A percentile compares a stretch with the other conserved stretches of the same genome.
These are phyloP conservation scores for Citrus sinensis DNA, from an alignment of 345 rosid genomes.

Conservation along the genomic window DNA sequence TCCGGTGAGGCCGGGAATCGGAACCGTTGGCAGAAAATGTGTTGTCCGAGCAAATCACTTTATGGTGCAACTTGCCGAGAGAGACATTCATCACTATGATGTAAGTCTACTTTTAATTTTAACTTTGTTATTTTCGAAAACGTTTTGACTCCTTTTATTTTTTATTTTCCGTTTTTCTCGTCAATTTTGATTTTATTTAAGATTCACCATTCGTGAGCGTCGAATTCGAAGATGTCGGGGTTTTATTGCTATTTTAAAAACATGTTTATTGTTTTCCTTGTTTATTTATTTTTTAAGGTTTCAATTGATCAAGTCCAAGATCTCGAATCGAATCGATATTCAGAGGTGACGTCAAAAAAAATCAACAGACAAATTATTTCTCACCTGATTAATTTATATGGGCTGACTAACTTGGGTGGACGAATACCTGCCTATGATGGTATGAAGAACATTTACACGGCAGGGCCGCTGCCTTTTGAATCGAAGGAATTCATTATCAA, in stretches of 20 bases:
- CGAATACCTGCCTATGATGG: slow-evolving; percentile 70
- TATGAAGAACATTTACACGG: slow-evolving; percentile 58
- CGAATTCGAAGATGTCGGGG: not conserved
- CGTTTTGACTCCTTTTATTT: not conserved
- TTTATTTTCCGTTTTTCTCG: not conserved
- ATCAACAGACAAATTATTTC: slow-evolving; percentile 36
- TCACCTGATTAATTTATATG: slow-evolving; percentile 10
- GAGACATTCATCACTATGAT: slow-evolving; percentile 63
- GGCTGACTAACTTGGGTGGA: slow-evolving; percentile 31
- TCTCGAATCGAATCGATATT: no score
- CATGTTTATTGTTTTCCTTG: not conserved
- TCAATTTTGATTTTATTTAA: not conserved
- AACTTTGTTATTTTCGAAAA: not conserved
- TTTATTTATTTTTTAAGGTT: slow-evolving; percentile 34
- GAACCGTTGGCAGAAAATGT: slow-evolving; percentile 35
- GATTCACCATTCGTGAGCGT: not conserved
- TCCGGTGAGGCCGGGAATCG: slow-evolving; percentile 49
- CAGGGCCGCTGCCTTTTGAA: slow-evolving; percentile 63
- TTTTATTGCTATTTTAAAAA: no score
- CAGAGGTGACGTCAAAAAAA: slow-evolving; percentile 45
- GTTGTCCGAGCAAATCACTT: slow-evolving; percentile 69
- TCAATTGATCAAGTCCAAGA: slow-evolving; percentile 26
- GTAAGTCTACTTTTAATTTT: slow-evolving; percentile 22
- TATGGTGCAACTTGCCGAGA: slow-evolving; percentile 36
- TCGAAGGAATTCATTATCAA: slow-evolving; percentile 52